Percentiles rank a stretch among this genome's conserved stretches.
These are phyloP conservation scores for Penicillium ochrochloron DNA, from an alignment of 495 filamentous ascomycete species.

Conservation along the genomic window DNA sequence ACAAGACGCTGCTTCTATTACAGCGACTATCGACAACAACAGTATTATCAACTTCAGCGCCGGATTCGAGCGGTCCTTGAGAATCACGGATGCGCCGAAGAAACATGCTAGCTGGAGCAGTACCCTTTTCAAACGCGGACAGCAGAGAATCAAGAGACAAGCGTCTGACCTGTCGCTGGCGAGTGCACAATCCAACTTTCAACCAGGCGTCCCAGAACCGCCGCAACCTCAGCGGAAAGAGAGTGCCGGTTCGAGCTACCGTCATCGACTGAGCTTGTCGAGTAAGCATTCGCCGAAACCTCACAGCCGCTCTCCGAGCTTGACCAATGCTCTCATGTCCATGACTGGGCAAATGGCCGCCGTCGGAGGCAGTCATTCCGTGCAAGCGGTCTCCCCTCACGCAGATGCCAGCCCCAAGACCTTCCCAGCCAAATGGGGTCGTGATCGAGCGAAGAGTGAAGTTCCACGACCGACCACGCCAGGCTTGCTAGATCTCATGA, in stretches of 20 bases:
- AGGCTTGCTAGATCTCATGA: conserved; percentile 53
- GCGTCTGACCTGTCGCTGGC: conserved; percentile 42
- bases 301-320: conserved; percentile 60
- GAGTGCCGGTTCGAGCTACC: conserved; percentile 53
- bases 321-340: conserved; percentile 67
- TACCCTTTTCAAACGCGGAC: conserved; percentile 56
- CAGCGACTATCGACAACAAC: conserved; percentile 69
- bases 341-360: conserved; percentile 65
- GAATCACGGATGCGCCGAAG: conserved; percentile 40
- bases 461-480: conserved; percentile 53
- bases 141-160: conserved; percentile 39
- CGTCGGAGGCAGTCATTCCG: conserved; percentile 65
- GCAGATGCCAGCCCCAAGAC: conserved; percentile 56
- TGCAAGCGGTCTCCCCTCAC: conserved; percentile 51
- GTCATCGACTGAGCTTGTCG: conserved; percentile 59
- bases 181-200: conserved; percentile 32
- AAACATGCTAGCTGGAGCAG: conserved; percentile 42
- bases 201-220: conserved; percentile 35
- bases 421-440: conserved; percentile 54
- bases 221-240: conserved; percentile 43
- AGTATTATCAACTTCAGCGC: conserved; percentile 58
- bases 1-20: conserved; percentile 59
- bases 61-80: conserved; percentile 65
- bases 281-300: conserved; percentile 55
- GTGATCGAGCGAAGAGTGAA: conserved; percentile 78